These are phyloP conservation scores for Pseudevernia furfuracea DNA, from an alignment of 495 filamentous ascomycete species.

Conservation along the genomic window DNA sequence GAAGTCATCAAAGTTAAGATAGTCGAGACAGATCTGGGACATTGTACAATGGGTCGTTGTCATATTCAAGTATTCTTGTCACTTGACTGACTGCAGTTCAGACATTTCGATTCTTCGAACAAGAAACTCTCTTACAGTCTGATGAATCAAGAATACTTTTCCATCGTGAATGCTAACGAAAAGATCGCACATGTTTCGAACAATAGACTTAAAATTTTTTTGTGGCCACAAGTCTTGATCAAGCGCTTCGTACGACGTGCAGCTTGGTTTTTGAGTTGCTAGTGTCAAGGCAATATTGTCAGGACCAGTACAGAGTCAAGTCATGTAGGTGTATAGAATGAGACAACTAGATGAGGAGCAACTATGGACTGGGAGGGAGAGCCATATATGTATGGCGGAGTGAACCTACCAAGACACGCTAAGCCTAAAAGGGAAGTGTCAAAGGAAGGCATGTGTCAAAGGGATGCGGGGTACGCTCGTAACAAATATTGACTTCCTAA, in stretches of 20 bases:
- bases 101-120: background rate
- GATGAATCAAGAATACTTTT: slow-evolving; percentile 38
- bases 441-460: no score
- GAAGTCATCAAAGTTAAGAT: slow-evolving; percentile 5
- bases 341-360: no score
- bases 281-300: slow-evolving; percentile 34
- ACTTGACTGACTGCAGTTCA: slow-evolving; percentile 2
- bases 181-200: slow-evolving; percentile 35
- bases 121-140: slow-evolving; percentile 39
- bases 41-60: slow-evolving; percentile 8
- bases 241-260: slow-evolving; percentile 26
- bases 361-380: no score
- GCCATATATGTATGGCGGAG: no score
- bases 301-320: no score
- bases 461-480: no score
- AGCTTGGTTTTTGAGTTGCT: slow-evolving; percentile 25
- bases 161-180: slow-evolving; percentile 33
- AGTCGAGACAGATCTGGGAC: slow-evolving; percentile 3
- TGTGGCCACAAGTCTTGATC: slow-evolving; percentile 20
- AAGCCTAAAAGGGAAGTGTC: no score
- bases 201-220: slow-evolving; percentile 22
- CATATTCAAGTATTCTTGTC: slow-evolving; percentile 7
- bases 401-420: no score
- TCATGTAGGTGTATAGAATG: no score
- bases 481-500: slow-evolving; percentile 33